Percentiles rank a stretch among this genome's conserved stretches.
These are phyloP conservation scores for Pseudogymnoascus sp. DNA, from an alignment of 2,329 filamentous ascomycete genomes.

Conservation along the genomic window DNA sequence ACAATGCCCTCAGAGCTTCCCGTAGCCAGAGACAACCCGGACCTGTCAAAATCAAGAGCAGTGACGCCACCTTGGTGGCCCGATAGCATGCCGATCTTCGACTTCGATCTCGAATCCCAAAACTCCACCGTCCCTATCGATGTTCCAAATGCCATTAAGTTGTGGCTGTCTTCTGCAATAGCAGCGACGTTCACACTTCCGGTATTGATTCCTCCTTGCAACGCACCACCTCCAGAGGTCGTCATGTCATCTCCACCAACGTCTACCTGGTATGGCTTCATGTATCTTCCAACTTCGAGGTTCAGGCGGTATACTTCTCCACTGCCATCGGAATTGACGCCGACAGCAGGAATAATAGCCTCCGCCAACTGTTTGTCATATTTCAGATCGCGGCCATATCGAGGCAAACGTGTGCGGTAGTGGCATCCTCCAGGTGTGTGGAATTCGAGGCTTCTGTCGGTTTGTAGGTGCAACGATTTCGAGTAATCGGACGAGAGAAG, in stretches of 20 bases:
- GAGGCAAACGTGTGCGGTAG: slow-evolving; percentile 79
- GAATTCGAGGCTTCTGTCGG: slow-evolving; percentile 84
- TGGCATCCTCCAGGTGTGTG: slow-evolving; percentile 85
- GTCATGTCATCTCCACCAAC: slow-evolving; percentile 74
- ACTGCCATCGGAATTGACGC: slow-evolving; percentile 74
- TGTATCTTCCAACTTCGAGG: slow-evolving; percentile 83
- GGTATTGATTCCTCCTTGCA: slow-evolving; percentile 80
- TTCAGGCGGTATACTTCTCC: slow-evolving; percentile 93
- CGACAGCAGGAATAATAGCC: slow-evolving; percentile 78
- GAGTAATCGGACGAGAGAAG: slow-evolving; percentile 86
- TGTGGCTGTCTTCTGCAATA: slow-evolving; percentile 82
- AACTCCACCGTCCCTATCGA: slow-evolving; percentile 94
- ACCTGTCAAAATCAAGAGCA: slow-evolving; percentile 75
- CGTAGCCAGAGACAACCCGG: slow-evolving; percentile 75
- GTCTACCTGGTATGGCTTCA: slow-evolving; percentile 88
- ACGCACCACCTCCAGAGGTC: slow-evolving; percentile 57
- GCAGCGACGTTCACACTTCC: slow-evolving; percentile 83
- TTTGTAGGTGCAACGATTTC: slow-evolving; percentile 89
- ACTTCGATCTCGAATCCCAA: slow-evolving; percentile 83
- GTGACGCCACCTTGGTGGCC: slow-evolving; percentile 68
- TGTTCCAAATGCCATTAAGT: slow-evolving; percentile 86
- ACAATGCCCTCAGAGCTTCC: slow-evolving; percentile 85
- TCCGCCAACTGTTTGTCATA: slow-evolving; percentile 80
- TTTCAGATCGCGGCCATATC: slow-evolving; percentile 83
- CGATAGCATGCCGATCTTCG: slow-evolving; percentile 68